phyloP scores from a whole-genome alignment of 2,329 filamentous ascomycete species.

The Balansia obtecta region DNA sequence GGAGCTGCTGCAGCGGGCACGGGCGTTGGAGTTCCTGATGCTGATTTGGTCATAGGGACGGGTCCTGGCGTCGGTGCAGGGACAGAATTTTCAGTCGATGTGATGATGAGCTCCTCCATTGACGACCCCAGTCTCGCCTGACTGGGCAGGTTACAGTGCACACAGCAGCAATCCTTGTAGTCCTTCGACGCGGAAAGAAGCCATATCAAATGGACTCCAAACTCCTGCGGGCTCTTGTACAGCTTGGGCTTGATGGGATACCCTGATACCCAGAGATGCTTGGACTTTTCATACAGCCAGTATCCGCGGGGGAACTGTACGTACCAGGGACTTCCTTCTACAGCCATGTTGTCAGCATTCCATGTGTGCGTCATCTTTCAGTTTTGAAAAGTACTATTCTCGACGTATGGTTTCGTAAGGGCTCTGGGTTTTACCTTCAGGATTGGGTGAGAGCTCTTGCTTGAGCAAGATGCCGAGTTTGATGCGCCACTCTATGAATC shows the following conservation, averaged over 20 bases:
- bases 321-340: conserved; percentile 32
- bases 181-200: conserved; percentile 34
- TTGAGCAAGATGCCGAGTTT: conserved; percentile 33
- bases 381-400: no score
- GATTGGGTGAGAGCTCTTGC: conserved; percentile 29
- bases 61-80: conserved; percentile 5
- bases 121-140: conserved; percentile 12
- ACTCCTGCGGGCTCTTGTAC: conserved; percentile 41
- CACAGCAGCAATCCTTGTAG: conserved; percentile 37
- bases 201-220: conserved; percentile 40
- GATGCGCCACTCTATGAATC: conserved; percentile 32
- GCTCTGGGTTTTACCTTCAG: conserved; percentile 21
- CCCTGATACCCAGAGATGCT: conserved; percentile 37
- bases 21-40: conserved; percentile 4
- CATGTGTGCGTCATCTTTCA: neutral
- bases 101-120: conserved; percentile 14
- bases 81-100: conserved; percentile 8
- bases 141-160: conserved; percentile 30
- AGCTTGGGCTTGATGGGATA: conserved; percentile 35
- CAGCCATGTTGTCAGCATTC: conserved; percentile 1
- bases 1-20: conserved; percentile 1
- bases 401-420: no score
- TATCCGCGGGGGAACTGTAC: conserved; percentile 32
- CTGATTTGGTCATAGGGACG: conserved; percentile 2
- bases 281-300: conserved; percentile 35